Evolutionary conservation across 2,329 filamentous ascomycete genomes (phyloP).

Genomic region (Teratosphaeriaceae sp.): DNA sequence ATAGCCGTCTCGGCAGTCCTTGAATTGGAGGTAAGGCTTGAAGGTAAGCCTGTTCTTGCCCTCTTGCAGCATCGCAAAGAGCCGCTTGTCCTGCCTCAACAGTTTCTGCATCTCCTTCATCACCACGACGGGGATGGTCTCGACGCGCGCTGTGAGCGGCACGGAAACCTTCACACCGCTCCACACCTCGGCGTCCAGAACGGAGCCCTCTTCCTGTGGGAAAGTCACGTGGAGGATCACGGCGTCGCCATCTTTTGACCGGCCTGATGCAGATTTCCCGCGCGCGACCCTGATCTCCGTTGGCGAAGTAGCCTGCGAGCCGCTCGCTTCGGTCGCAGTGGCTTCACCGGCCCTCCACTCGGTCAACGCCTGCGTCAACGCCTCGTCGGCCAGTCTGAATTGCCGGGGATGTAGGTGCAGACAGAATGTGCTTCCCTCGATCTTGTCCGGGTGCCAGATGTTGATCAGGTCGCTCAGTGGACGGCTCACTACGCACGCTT

Average conservation of each 20-base stretch:
- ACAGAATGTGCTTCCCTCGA: conserved; percentile 2
- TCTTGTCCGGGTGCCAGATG: conserved; percentile 5
- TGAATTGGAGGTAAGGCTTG: conserved; percentile 1
- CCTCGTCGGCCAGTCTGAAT: neutral
- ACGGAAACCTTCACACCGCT: neutral
- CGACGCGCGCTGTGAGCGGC: neutral
- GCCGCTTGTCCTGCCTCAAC: neutral
- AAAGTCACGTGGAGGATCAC: neutral
- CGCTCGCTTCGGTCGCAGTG: neutral
- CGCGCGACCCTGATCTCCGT: neutral
- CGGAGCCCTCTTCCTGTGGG: neutral
- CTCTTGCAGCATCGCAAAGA: neutral
- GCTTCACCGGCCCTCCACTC: neutral
- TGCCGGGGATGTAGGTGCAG: conserved; percentile 1
- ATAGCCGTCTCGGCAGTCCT: neutral
- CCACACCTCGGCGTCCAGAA: neutral
- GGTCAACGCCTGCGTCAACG: no score
- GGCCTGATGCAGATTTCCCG: neutral
- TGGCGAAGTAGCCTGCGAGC: neutral
- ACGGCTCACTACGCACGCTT: conserved; percentile 1
- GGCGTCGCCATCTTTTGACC: no score
- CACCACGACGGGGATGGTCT: neutral
- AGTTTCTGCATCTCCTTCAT: neutral
- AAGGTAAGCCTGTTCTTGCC: neutral
- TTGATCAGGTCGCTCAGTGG: conserved; percentile 2